Percentiles rank a stretch among this genome's conserved stretches.
These are phyloP conservation scores for Coniochaeta sp. DNA, from an alignment of 2,329 filamentous ascomycete species.

Conservation along the genomic window DNA sequence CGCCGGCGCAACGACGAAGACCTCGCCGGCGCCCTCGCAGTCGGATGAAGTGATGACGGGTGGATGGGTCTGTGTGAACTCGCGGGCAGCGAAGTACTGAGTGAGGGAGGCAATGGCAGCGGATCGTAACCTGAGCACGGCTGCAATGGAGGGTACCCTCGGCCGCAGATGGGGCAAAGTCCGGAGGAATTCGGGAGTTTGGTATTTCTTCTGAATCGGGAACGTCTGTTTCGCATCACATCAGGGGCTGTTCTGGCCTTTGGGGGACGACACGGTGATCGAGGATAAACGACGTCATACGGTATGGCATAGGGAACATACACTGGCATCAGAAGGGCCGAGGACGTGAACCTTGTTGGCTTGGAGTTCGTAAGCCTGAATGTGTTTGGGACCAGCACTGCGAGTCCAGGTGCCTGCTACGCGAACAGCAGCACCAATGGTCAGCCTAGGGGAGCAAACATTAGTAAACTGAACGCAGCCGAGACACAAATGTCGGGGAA, in stretches of 20 bases:
- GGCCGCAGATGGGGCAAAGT: slow-evolving; percentile 80
- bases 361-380: slow-evolving; percentile 62
- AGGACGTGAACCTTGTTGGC: slow-evolving; percentile 62
- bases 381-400: slow-evolving; percentile 61
- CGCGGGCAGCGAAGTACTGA: slow-evolving; percentile 63
- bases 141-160: slow-evolving; percentile 72
- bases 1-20: slow-evolving; percentile 62
- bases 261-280: neutral
- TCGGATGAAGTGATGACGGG: slow-evolving; percentile 95
- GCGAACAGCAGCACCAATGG: slow-evolving; percentile 72
- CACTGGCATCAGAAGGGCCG: slow-evolving; percentile 71
- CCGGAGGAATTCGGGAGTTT: slow-evolving; percentile 80
- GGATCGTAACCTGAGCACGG: slow-evolving; percentile 76
- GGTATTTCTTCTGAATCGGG: slow-evolving; percentile 94
- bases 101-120: slow-evolving; percentile 66
- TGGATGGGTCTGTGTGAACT: slow-evolving; percentile 79
- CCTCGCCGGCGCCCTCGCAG: slow-evolving; percentile 93
- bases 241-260: neutral
- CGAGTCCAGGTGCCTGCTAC: slow-evolving; percentile 71
- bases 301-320: slow-evolving; percentile 33
- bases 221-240: slow-evolving; percentile 53
- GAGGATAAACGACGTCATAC: slow-evolving; percentile 6
- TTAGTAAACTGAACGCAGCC: slow-evolving; percentile 19
- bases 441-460: slow-evolving; percentile 48
- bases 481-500: slow-evolving; percentile 14